Evolutionary conservation across 495 filamentous ascomycete genomes (phyloP), one percentile per base, ranked within the genome.

Genomic region (Symbiotaphrina buchneri): DNA sequence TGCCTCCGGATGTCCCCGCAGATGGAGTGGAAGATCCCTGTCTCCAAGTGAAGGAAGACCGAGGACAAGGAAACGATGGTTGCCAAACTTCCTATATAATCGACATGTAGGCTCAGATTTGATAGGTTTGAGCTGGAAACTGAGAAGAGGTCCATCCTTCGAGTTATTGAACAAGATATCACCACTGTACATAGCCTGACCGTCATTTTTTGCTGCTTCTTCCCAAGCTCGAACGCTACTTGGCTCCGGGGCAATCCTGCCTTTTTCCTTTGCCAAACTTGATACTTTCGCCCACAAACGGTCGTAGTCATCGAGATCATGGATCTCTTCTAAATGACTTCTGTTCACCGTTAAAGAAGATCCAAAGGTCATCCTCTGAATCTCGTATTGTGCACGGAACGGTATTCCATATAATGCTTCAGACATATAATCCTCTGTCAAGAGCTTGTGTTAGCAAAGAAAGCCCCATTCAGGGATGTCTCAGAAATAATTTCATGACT

Each of bases 171-270:
- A 48, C 32, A 56, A 43, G 7, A 57, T 31, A 3, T 59, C 49
- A 3, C 41, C 40, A 6, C 21, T 32, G 45, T 45, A 6, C 42
- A 46, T 3, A 31, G 40, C 10, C 33, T 49, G 34, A 39, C 34
- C 23, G 54, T 61, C 10, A 33, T 44, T 3, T 39, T 34, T 17
- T 30, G 41, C 22, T 55, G 21, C 11, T 49, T 50, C 45, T 0
- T 46, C 16, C 55, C 55, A 41, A n/a, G 42, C 55, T 13, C 54
- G 47, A 0, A 41, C 30, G 1, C 43, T 29, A 1, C 53, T 48
- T 14, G 30, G 46, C 19, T 52, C 52, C 4, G 59, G 59, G 11
- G 59, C 53, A 6, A 27, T 34, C 32, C 56, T 60, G 19, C 51
- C 49, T 5, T 36, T 18, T n/a, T 13, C 16, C 27, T 33, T 19